Evolutionary conservation across 129 eudicot species (phyloP).

Genomic region (Arctium lappa): DNA sequence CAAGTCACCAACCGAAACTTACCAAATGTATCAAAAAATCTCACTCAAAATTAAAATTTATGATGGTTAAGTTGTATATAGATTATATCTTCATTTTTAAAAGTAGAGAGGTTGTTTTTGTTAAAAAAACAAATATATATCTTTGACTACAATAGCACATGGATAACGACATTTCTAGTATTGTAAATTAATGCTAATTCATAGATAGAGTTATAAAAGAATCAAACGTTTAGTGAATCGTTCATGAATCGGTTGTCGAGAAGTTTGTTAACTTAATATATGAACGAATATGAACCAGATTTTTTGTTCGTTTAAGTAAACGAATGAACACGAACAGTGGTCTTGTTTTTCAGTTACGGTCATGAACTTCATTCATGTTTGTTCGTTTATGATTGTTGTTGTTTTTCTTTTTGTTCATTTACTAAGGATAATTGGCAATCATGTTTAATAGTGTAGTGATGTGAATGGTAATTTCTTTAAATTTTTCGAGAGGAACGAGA

Average conservation of each 20-base stretch:
- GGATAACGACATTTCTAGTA: neutral
- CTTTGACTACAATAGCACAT: neutral
- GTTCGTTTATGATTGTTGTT: neutral
- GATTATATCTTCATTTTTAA: neutral
- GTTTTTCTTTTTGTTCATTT: neutral
- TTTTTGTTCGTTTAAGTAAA: neutral
- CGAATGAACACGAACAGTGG: neutral
- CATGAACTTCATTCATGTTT: neutral
- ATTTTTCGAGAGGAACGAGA: neutral
- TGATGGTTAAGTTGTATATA: neutral
- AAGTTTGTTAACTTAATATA: neutral
- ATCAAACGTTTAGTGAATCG: neutral
- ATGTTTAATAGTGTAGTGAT: neutral
- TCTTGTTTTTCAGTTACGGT: neutral
- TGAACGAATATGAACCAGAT: neutral
- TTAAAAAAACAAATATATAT: too few relatives aligned
- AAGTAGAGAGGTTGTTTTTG: neutral
- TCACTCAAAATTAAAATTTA: neutral
- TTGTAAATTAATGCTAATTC: neutral
- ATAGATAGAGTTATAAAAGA: neutral
- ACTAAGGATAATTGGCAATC: neutral
- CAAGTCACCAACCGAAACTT: neutral
- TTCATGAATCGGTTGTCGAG: neutral
- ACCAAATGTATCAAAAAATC: neutral
- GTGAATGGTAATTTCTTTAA: neutral